These are phyloP conservation scores for Bathelium albidoporum DNA, from an alignment of 495 filamentous ascomycete species.

Conservation along the genomic window DNA sequence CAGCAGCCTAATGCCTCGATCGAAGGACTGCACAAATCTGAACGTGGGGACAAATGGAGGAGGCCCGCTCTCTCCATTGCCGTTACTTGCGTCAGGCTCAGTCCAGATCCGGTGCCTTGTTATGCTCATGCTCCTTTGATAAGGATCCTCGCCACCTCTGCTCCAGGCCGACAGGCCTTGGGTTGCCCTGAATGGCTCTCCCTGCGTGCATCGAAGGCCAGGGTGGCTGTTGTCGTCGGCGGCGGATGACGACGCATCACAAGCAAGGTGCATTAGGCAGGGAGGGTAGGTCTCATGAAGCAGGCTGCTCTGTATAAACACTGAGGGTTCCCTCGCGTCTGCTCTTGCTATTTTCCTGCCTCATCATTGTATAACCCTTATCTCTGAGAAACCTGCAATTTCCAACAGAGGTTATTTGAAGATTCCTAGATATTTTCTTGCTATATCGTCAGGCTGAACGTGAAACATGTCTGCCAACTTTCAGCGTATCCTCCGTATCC, in stretches of 20 bases:
- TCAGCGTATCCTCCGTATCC: slow-evolving; percentile 19
- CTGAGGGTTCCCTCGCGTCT: not conserved
- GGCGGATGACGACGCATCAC: not conserved
- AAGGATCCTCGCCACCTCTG: not conserved
- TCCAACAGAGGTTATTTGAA: not conserved
- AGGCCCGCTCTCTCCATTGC: not conserved
- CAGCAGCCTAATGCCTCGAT: no score
- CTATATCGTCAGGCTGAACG: not conserved
- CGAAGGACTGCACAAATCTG: not conserved
- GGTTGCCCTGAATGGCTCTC: not conserved
- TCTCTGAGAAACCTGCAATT: no score
- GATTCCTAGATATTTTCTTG: not conserved
- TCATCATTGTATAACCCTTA: not conserved
- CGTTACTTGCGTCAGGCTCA: not conserved
- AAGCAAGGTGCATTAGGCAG: not conserved
- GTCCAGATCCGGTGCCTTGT: not conserved
- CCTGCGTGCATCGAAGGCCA: not conserved
- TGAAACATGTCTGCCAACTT: slow-evolving; percentile 1
- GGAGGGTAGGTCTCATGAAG: not conserved
- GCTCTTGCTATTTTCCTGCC: not conserved
- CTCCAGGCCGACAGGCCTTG: not conserved
- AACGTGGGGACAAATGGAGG: not conserved
- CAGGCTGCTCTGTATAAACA: not conserved
- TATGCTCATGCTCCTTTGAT: not conserved
- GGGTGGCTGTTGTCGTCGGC: not conserved